phyloP scores from a whole-genome alignment of 352 stramenopile genomes.

The Phytopythium aichiense region DNA sequence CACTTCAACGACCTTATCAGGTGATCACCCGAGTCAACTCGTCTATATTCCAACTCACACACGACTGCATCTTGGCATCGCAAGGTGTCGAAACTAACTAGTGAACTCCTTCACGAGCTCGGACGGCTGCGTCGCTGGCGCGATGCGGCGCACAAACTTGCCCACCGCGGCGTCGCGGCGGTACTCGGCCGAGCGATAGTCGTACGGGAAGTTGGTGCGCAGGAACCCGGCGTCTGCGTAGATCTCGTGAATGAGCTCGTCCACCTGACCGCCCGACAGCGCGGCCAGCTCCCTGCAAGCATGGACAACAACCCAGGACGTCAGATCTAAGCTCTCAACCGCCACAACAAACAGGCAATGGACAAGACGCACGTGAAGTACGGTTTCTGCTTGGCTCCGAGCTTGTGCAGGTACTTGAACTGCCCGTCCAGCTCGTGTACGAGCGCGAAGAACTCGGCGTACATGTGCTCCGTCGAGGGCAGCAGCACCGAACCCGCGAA shows the following conservation, averaged over 20 bases:
- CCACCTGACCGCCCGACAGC: conserved; percentile 33
- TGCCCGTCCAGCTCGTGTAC: conserved; percentile 33
- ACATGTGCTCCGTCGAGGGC: conserved; percentile 68
- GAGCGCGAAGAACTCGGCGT: conserved; percentile 49
- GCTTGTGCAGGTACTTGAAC: conserved; percentile 64
- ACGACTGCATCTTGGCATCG: neutral
- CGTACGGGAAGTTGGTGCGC: conserved; percentile 51
- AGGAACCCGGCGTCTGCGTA: conserved; percentile 59
- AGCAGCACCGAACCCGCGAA: conserved; percentile 36
- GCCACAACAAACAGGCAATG: too few relatives aligned
- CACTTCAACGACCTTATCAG: neutral
- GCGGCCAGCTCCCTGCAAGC: conserved; percentile 29
- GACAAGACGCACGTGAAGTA: conserved; percentile 61
- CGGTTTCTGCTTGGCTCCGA: conserved; percentile 41
- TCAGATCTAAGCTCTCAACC: too few relatives aligned
- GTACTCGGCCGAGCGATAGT: conserved; percentile 64
- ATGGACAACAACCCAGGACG: neutral
- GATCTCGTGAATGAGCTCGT: conserved; percentile 52
- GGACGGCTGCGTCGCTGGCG: conserved; percentile 10
- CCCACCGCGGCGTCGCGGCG: conserved; percentile 26
- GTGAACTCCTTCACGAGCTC: conserved; percentile 29
- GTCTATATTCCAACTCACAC: neutral
- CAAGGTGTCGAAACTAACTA: neutral
- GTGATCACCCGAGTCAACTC: neutral
- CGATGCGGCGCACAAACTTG: conserved; percentile 42